Base-by-base conservation (phyloP, 2,329 filamentous ascomycete species). In the Drechslera avenae region DNA sequence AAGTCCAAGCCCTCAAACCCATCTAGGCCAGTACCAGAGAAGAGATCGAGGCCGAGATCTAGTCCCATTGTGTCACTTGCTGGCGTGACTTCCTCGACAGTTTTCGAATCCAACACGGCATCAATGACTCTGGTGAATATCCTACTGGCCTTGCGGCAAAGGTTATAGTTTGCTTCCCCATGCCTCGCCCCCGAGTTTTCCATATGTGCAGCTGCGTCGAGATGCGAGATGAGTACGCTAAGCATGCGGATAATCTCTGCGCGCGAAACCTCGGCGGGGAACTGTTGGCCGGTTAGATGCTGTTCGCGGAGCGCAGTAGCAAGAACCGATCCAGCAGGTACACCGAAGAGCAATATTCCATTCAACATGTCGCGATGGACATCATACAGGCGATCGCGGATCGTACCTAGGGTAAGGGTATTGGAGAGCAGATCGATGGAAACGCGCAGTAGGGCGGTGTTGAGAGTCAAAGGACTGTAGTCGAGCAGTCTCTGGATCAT, bases 201-300 rank as follows among this genome's bases (percentile, higher is more conserved):
- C 6, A 64, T 40, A 23, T 67, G 60, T 2, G 61, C 58, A 1
- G 66, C 62, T 3, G 66, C 59, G 23, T 76, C 74, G 1, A 77
- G 62, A 41, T 76, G 72, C 2, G 64, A 66, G 13, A 75, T 74
- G 13, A 78, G 67, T 0, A 77, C 74, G 26, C 67, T 71, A 0
- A 77, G 50, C 57, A 70, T 72, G 5, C 75, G 73, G 31, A 77
- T 72, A 3, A 75, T 68, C 9, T 71, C 69, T 1, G 67, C 56
- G 14, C 73, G 60, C 0, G 72, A 73, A 2, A 73, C 67, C 1
- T 57, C 61, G 5, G 62, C 59, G 0, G 71, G 69, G 21, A 76
- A 70, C 5, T 66, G 59, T 14, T 63, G 56, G 33, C 23, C 57
- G 10, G 52, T 72, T 40, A 37, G 49, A 1, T 64, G 57, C 42